Evolutionary conservation across 2,329 filamentous ascomycete species (phyloP), one percentile per base, ranked within the genome.

Genomic region (Trichophaea hybrida): DNA sequence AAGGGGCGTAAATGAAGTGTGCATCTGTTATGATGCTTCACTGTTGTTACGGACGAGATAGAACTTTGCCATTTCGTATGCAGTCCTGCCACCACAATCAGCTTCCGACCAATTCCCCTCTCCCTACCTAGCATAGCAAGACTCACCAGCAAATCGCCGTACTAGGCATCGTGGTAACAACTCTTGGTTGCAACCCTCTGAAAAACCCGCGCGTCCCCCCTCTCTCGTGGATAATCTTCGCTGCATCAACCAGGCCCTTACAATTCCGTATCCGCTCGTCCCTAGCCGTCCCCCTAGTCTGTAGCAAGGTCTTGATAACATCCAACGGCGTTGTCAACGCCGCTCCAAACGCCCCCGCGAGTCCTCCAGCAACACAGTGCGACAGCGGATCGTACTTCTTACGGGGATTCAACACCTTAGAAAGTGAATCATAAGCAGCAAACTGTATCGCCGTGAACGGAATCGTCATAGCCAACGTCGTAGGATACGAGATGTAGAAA

Each of bases 401-500:
- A 33, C 77, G 76, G 0, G 90, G 88, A 72, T 97, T 96, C 82
- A 97, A 89, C 54, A 85, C 73, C 68, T 94, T 97, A 2, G 90
- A 96, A 66, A 97, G 83, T 33, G 91, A 95, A 72, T 97, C 93
- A 78, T 98, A 98, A 58, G 90, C 89, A 70, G 95, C 88, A 73
- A 98, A 97, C 72, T 98, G 93, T 7, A 96, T 81, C 6, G 93
- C 91, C 10, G 91, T 97, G 73, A 97, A 98, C 2, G 93, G 93
- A 1, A 98, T 89, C 12, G 93, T 97, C 93, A 98, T 98, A 70
- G 88, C 94, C 33, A 98, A 78, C 1, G 93, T 98, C 17, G 93
- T 98, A 13, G 93, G 93, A 73, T 98, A 98, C 31, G 93, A 98
- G 69, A 98, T 85, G 76, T 98, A 98, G 75, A 98, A 98, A 58